Base-by-base conservation (phyloP, 1,284 basidiomycete genomes). In the Pseudozyma tsukubaensis region DNA sequence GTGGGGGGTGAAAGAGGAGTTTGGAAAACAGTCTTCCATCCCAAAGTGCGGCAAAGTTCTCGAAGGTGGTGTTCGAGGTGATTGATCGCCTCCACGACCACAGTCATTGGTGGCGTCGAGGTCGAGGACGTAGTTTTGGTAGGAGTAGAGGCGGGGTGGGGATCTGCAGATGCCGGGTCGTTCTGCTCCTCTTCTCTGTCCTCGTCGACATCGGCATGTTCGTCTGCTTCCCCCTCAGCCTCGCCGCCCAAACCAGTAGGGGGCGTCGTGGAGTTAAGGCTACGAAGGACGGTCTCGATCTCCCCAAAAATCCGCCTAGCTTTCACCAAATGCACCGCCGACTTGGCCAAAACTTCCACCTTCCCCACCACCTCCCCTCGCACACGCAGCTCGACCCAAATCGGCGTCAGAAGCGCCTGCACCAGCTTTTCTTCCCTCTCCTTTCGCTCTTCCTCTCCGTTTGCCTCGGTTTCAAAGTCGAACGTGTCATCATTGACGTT, bases 1-100 rank as follows among this genome's bases (percentile, higher is more conserved):
- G 19, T 32, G 12, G 42, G 16, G 16, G n/a, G 1, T 12, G 42
- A 4, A 14, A 45, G n/a, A 11, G 54, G 39, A 7, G 53, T 9
- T 48, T 67, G 64, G 18, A 57, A 49, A 7, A 39, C 21, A 1
- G 0, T 7, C 32, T 68, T 69, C 66, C 66, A 69, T 4, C 47
- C 59, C 1, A 69, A 9, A 1, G 55, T 58, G 1, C 52, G 47
- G 2, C 37, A 29, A 0, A 69, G 50, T 42, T 69, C 44, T 3
- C 19, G 16, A 0, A 55, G 9, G 32, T 48, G 39, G 12, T 60
- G 53, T 13, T 59, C 40, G 9, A 47, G 43, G 11, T 60, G 19
- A 12, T 66, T 48, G 19, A 66, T 1, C 19, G 9, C 44, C 18
- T 43, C 9, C 42, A 13, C 42, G 4, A 10, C 42, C 42, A 12